phyloP scores from a whole-genome alignment of 768 basidiomycete genomes.

The Lepiota venenata region DNA sequence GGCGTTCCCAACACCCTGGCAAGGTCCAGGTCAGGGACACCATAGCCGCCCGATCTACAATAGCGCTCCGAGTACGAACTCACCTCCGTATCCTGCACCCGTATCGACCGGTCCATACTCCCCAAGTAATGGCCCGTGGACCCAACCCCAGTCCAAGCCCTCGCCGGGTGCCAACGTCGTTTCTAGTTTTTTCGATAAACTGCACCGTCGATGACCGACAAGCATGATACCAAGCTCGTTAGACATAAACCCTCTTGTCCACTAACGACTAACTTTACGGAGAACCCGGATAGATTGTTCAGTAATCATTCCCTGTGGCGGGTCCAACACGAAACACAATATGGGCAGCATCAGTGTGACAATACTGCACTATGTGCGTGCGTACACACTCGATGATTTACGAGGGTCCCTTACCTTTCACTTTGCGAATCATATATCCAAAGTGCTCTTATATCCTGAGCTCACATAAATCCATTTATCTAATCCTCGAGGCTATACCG shows the following conservation, averaged over 20 bases:
- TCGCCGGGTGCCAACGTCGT: background rate
- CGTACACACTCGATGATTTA: too few relatives aligned
- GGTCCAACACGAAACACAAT: too few relatives aligned
- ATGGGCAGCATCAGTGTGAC: too few relatives aligned
- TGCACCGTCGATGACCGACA: constrained; percentile 6
- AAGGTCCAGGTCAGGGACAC: background rate
- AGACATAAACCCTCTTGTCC: background rate
- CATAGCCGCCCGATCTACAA: background rate
- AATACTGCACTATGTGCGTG: too few relatives aligned
- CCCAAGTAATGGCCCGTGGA: background rate
- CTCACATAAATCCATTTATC: too few relatives aligned
- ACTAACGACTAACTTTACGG: too few relatives aligned
- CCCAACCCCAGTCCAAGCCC: background rate
- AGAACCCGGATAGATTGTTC: too few relatives aligned
- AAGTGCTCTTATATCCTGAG: too few relatives aligned
- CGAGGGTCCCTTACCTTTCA: too few relatives aligned
- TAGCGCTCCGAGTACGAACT: constrained; percentile 5
- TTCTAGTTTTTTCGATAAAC: constrained; percentile 13
- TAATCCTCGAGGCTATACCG: too few relatives aligned
- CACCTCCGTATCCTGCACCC: constrained; percentile 2
- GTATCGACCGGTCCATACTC: background rate
- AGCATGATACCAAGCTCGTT: background rate
- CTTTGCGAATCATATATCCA: too few relatives aligned
- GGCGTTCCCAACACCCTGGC: background rate
- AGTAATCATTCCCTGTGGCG: too few relatives aligned